Evolutionary conservation across 352 stramenopile genomes (phyloP), one percentile per base, ranked within the genome.

Genomic region (Pythium aristosporum): DNA sequence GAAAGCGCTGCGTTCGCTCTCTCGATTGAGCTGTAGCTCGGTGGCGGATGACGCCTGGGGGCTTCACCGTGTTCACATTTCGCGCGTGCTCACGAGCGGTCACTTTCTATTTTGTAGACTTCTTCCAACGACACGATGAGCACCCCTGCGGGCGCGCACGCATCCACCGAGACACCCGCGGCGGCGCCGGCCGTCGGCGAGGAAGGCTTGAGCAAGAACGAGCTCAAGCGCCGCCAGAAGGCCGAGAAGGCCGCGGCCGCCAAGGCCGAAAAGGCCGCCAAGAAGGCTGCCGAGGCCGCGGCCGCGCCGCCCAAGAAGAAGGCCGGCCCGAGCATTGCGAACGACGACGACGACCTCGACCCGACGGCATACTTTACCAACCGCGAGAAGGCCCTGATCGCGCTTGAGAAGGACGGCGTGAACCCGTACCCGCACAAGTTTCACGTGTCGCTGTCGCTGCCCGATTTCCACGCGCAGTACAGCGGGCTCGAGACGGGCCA

Each of bases 351-450:
- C 57, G 94, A 98, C 64, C 72, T 99, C 25, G 96, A 99, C 75
- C 97, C 98, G 4, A 98, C 89, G 42, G 96, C 98, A 59, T 99
- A 99, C 86, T 98, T 98, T 73, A 91, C 94, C 39, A 99, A 99
- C 76, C 90, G 97, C 59, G 86, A 96, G 67, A 87, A 85, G 56
- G 79, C 88, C 59, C 77, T 99, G 9, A 76, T 80, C 23, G 87
- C 97, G 61, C 81, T 98, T 18, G 88, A 99, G 73, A 85, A 83
- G 57, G 78, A 96, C 20, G 97, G 96, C 37, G 69, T 89, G 15
- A 98, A 98, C 77, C 87, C 94, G 34, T 99, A 99, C 77, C 98
- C 98, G 30, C 97, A 99, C 91, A 99, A 99, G 82, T 99, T 99
- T 75, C 71, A 97, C 42, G 94, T 98, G 3, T 89, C 89, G 55